Conservation (phyloP, 768 basidiomycete species). For the Leccinum barrowsii region DNA sequence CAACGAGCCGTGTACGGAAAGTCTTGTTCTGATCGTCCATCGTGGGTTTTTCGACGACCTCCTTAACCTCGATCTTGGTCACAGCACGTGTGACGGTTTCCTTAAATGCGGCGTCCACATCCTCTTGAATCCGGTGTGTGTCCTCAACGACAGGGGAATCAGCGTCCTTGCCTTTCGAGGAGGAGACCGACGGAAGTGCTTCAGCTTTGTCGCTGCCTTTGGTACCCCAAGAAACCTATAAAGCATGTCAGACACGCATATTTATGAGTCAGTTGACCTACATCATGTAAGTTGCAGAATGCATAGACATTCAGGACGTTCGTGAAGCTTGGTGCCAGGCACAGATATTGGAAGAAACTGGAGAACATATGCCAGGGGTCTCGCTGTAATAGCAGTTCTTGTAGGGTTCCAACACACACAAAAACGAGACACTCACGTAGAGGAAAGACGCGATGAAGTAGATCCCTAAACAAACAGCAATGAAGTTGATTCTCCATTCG, state of each 20-base stretch:
- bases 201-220: constrained; percentile 95
- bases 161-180: constrained; percentile 72
- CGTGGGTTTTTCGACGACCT: constrained; percentile 72
- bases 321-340: constrained; percentile 88
- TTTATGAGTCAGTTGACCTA: constrained; percentile 30
- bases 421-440: constrained; percentile 53
- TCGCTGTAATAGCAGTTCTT: constrained; percentile 45
- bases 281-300: constrained; percentile 95
- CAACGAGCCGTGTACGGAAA: constrained; percentile 86
- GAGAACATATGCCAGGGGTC: constrained; percentile 99
- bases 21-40: constrained; percentile 90
- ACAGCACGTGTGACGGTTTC: constrained; percentile 87
- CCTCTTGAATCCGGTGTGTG: constrained; percentile 75
- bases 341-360: constrained; percentile 88
- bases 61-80: constrained; percentile 65
- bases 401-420: neutral
- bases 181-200: constrained; percentile 83
- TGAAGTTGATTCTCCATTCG: constrained; percentile 7
- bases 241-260: neutral
- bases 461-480: constrained; percentile 44
- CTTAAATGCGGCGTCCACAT: constrained; percentile 88
- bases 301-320: constrained; percentile 96
- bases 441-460: constrained; percentile 83
- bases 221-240: constrained; percentile 87
- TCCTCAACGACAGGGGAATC: constrained; percentile 84